These are phyloP conservation scores for Tricholoma matsutake DNA, from an alignment of 768 basidiomycete species.

Conservation along the genomic window DNA sequence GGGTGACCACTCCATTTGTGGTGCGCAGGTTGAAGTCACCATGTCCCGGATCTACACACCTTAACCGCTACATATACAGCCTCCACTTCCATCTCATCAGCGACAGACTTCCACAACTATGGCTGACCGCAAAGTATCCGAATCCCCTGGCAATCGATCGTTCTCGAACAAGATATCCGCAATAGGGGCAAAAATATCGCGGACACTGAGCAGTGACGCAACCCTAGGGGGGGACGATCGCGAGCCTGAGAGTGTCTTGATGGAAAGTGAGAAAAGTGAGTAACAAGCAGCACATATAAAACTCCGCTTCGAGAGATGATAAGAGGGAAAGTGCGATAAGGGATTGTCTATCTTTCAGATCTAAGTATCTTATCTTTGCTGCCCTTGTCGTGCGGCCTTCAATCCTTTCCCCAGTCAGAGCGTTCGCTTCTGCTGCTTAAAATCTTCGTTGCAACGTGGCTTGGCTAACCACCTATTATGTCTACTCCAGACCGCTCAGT, in stretches of 20 bases:
- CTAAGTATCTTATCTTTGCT: conserved; percentile 7
- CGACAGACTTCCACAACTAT: background rate
- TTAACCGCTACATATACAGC: background rate
- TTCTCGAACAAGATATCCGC: background rate
- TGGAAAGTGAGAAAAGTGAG: conserved; percentile 2
- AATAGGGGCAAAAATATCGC: background rate
- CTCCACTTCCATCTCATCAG: background rate
- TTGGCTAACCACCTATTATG: conserved; percentile 17
- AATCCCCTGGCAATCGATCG: background rate
- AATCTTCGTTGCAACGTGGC: background rate
- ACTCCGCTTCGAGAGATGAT: background rate
- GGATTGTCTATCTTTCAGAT: background rate
- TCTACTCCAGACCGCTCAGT: conserved; percentile 41
- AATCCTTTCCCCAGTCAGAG: background rate
- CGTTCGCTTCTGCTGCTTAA: background rate
- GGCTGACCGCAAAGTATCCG: background rate
- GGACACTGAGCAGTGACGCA: background rate
- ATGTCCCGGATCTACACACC: background rate
- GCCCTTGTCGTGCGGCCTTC: background rate
- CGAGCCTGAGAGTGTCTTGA: background rate
- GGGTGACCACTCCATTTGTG: no score
- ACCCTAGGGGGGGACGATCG: background rate
- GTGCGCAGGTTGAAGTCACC: background rate
- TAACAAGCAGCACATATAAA: no score
- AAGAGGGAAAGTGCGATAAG: background rate